phyloP scores from a whole-genome alignment of 2,329 filamentous ascomycete genomes.

The Bertia moriformis region DNA sequence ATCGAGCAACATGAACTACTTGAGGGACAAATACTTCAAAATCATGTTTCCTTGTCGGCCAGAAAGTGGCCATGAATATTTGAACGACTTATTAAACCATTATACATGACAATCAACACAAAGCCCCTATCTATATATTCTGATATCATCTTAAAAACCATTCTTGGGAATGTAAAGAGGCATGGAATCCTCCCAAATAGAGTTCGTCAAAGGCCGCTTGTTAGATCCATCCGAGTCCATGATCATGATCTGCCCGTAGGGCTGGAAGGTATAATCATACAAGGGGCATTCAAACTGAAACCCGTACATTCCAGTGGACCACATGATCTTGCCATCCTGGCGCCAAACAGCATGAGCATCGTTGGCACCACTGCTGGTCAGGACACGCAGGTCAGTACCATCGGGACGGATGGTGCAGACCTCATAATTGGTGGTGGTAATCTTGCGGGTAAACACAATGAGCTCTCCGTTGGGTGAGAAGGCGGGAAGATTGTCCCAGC shows the following conservation, averaged over 20 bases:
- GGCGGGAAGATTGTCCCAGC: constrained; percentile 20
- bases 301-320: constrained; percentile 23
- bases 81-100: too few species aligned
- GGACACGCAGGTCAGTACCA: constrained; percentile 16
- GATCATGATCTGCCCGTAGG: constrained; percentile 25
- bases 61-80: too few species aligned
- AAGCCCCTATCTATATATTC: too few species aligned
- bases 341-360: constrained; percentile 28
- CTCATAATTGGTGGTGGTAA: constrained; percentile 11
- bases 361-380: constrained; percentile 20
- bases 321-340: constrained; percentile 23
- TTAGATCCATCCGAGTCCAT: constrained; percentile 23
- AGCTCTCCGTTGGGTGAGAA: constrained; percentile 21
- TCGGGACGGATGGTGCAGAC: constrained; percentile 24
- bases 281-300: constrained; percentile 23
- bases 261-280: constrained; percentile 27
- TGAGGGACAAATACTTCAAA: too few species aligned
- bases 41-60: too few species aligned
- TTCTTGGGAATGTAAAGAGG: constrained; percentile 5
- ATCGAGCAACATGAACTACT: too few species aligned
- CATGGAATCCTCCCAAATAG: constrained; percentile 17
- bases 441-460: constrained; percentile 22
- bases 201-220: constrained; percentile 13
- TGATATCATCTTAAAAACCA: too few species aligned
- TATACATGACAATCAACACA: too few species aligned